These are phyloP conservation scores for Pseudogymnoascus sp. DNA, from an alignment of 2,329 filamentous ascomycete species.

Conservation along the genomic window DNA sequence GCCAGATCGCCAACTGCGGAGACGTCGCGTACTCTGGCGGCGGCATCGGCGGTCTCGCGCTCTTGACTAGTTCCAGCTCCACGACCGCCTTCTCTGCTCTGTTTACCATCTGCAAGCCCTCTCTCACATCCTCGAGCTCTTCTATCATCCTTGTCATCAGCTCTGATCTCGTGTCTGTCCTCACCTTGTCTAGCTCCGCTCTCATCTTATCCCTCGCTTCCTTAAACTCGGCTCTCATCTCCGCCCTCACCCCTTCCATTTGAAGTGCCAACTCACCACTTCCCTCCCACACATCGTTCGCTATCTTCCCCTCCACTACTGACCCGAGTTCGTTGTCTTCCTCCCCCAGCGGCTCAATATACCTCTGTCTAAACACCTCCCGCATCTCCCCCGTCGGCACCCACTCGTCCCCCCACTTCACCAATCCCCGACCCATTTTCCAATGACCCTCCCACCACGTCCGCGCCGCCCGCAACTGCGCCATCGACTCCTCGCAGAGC, in stretches of 20 bases:
- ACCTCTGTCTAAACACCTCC: background rate
- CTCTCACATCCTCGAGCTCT: background rate
- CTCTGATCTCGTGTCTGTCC: background rate
- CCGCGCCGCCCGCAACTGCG: background rate
- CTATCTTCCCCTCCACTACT: background rate
- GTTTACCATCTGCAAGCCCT: background rate
- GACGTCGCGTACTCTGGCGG: background rate
- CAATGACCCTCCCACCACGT: background rate
- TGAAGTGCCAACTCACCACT: background rate
- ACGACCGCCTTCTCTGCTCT: background rate
- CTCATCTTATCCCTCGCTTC: slow-evolving; percentile 32
- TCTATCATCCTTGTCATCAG: background rate
- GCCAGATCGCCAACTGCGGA: background rate
- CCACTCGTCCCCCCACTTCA: background rate
- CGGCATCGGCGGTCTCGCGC: background rate
- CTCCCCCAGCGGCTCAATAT: background rate
- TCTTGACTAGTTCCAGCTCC: background rate
- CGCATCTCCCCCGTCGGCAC: background rate
- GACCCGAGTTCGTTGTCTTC: background rate
- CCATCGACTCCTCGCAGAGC: background rate
- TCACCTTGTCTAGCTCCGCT: background rate
- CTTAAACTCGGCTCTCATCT: slow-evolving; percentile 59
- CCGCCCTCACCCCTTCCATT: slow-evolving; percentile 46
- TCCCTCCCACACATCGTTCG: background rate
- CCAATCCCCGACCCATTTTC: background rate